phyloP scores from a whole-genome alignment of 129 eudicot species.

The Flaveria brownii region DNA sequence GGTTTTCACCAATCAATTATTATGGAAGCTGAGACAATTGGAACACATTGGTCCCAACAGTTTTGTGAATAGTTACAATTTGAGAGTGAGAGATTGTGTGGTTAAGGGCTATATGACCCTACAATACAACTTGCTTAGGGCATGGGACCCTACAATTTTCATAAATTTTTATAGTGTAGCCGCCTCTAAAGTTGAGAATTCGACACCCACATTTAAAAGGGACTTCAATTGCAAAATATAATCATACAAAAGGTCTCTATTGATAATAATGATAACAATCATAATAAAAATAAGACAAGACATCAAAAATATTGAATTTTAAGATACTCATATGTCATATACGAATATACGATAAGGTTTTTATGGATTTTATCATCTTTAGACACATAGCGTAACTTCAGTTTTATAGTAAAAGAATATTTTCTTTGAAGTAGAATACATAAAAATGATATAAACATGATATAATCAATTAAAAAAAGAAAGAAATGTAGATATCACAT shows the following conservation, averaged over 20 bases:
- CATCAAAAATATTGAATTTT: background rate
- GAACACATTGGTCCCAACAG: slow-evolving; percentile 19
- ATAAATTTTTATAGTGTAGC: slow-evolving; percentile 21
- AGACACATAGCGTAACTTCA: background rate
- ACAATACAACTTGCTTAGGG: slow-evolving; percentile 35
- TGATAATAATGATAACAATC: background rate
- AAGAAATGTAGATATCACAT: background rate
- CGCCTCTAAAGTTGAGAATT: slow-evolving; percentile 36
- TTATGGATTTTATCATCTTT: too few relatives aligned
- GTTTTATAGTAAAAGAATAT: background rate
- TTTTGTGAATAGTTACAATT: background rate
- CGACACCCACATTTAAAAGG: background rate
- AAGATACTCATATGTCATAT: background rate
- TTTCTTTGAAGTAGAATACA: background rate
- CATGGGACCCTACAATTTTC: slow-evolving; percentile 33
- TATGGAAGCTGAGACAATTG: slow-evolving; percentile 8
- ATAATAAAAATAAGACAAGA: background rate
- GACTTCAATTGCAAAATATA: too few relatives aligned
- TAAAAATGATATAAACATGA: background rate
- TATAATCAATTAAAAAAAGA: background rate
- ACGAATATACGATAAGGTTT: background rate
- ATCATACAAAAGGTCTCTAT: too few relatives aligned
- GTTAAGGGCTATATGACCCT: slow-evolving; percentile 27
- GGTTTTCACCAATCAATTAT: slow-evolving; percentile 9
- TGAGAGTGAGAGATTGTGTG: slow-evolving; percentile 13